Conservation (phyloP, 768 basidiomycete genomes). For the Auriscalpium orientale region DNA sequence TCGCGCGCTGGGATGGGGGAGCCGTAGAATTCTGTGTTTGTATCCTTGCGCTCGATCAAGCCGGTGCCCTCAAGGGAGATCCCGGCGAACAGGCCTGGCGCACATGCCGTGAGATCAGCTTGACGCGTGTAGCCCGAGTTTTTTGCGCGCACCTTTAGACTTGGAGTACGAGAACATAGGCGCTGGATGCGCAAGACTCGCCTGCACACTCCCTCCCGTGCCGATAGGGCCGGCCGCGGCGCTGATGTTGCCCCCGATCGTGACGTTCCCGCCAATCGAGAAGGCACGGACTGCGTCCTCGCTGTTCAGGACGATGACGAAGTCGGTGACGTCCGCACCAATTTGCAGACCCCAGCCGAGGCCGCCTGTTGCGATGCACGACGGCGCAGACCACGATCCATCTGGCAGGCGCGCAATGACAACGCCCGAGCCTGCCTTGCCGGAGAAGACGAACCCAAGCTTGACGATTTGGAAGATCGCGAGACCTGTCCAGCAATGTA, state of each 20-base stretch:
- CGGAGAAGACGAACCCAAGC: slow-evolving; percentile 92
- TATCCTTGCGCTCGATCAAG: slow-evolving; percentile 91
- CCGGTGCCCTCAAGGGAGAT: slow-evolving; percentile 91
- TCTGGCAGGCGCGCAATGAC: slow-evolving; percentile 90
- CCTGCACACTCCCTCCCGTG: slow-evolving; percentile 85
- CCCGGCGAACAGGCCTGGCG: slow-evolving; percentile 87
- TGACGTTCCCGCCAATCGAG: slow-evolving; percentile 91
- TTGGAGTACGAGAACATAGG: slow-evolving; percentile 98
- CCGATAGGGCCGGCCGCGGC: slow-evolving; percentile 90
- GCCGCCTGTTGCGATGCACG: slow-evolving; percentile 94
- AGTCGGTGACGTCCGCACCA: slow-evolving; percentile 91
- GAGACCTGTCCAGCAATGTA: slow-evolving; percentile 47
- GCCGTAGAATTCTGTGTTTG: slow-evolving; percentile 95
- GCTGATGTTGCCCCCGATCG: slow-evolving; percentile 84
- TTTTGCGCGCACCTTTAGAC: slow-evolving; percentile 64
- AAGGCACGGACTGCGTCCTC: slow-evolving; percentile 95
- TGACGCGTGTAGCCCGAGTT: not conserved
- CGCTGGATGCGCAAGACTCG: slow-evolving; percentile 83
- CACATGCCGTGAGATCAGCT: not conserved
- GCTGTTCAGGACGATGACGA: slow-evolving; percentile 94
- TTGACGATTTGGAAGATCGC: slow-evolving; percentile 93
- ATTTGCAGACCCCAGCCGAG: slow-evolving; percentile 94
- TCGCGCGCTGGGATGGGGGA: slow-evolving; percentile 82
- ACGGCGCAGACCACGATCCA: slow-evolving; percentile 95
- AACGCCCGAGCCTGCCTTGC: slow-evolving; percentile 88